phyloP scores from a whole-genome alignment of 2,329 filamentous ascomycete genomes.

The Colletotrichum sansevieriae region DNA sequence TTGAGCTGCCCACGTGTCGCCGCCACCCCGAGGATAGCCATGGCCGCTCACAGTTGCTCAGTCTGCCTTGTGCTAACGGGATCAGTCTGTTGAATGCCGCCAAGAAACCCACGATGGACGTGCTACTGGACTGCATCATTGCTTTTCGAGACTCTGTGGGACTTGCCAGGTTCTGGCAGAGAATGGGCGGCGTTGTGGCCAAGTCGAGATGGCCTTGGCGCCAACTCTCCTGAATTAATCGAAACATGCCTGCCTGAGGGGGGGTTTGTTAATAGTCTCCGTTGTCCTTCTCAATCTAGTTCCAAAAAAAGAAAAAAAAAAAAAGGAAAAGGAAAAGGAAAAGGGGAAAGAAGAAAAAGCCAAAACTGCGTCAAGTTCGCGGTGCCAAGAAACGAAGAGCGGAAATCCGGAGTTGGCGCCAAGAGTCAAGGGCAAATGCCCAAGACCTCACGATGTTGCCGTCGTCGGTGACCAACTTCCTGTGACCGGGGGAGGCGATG shows the following conservation, averaged over 20 bases:
- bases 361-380: neutral
- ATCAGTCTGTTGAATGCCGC: neutral
- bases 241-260: conserved; percentile 6
- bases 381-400: conserved; percentile 13
- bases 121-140: conserved; percentile 5
- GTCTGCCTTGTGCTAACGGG: conserved; percentile 22
- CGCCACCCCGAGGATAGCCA: neutral
- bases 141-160: neutral
- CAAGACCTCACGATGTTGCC: conserved; percentile 30
- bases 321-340: no score
- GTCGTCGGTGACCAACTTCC: conserved; percentile 2
- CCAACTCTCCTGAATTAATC: conserved; percentile 20
- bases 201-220: conserved; percentile 29
- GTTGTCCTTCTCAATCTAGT: neutral
- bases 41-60: neutral
- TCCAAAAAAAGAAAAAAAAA: neutral
- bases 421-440: conserved; percentile 17
- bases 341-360: no score
- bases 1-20: neutral
- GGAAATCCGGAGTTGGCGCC: conserved; percentile 13
- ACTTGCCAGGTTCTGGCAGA: neutral
- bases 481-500: conserved; percentile 15
- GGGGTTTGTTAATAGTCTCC: neutral
- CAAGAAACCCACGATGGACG: conserved; percentile 11
- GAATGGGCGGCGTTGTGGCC: conserved; percentile 9